A percentile compares a stretch with the other conserved stretches of the same genome.
phyloP scores from a whole-genome alignment of 805 yeast genomes.

The Metschnikowia lochheadii region DNA sequence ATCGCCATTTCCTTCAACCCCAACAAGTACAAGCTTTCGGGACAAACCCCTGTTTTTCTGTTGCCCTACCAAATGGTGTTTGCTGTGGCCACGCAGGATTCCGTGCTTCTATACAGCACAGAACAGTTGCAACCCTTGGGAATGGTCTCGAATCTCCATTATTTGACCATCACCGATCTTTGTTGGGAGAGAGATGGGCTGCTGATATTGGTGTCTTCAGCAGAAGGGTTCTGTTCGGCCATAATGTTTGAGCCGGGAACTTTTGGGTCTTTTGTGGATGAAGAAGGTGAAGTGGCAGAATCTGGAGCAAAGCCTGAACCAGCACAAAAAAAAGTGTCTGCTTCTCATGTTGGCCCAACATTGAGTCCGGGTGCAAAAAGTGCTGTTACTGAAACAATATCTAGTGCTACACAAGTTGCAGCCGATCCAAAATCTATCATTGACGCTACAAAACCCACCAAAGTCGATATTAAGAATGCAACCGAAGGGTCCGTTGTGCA shows the following conservation, averaged over 20 bases:
- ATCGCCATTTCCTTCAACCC: constrained; percentile 80
- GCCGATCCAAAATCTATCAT: neutral
- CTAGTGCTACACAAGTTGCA: too few relatives aligned
- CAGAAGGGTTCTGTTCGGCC: constrained; percentile 88
- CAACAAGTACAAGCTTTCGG: constrained; percentile 36
- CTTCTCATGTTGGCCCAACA: neutral
- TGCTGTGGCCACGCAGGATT: constrained; percentile 91
- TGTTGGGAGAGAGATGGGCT: constrained; percentile 80
- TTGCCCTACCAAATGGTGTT: constrained; percentile 79
- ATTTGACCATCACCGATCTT: constrained; percentile 82
- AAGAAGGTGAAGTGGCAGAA: neutral
- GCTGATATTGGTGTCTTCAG: constrained; percentile 67
- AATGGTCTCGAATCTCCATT: constrained; percentile 73
- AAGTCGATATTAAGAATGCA: too few relatives aligned
- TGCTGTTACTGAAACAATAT: neutral
- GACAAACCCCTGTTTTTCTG: constrained; percentile 37
- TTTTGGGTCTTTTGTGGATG: constrained; percentile 45
- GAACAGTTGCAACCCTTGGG: constrained; percentile 66
- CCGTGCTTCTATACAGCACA: constrained; percentile 79
- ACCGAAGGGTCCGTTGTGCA: too few relatives aligned
- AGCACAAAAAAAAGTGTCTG: too few relatives aligned
- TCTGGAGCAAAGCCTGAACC: too few relatives aligned
- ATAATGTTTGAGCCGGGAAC: constrained; percentile 49
- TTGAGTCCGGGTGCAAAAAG: too few relatives aligned
- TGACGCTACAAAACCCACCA: neutral